Conservation (phyloP, 768 basidiomycete genomes). For the Lactifluus piperatus region DNA sequence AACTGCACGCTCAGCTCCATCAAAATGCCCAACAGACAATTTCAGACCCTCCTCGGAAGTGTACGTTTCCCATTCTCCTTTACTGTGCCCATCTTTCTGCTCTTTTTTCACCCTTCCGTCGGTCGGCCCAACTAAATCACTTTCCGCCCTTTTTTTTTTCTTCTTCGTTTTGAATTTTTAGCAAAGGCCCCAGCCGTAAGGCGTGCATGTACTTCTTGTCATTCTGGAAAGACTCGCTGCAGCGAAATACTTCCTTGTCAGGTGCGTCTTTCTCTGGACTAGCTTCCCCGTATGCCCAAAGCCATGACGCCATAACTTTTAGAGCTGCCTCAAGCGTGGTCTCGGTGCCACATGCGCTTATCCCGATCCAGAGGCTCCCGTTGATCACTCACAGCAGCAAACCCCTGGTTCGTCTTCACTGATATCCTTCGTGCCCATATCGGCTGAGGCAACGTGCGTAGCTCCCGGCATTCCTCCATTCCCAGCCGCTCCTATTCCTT, state of each 20-base stretch:
- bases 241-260: slow-evolving; percentile 78
- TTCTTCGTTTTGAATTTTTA: slow-evolving; percentile 23
- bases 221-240: slow-evolving; percentile 76
- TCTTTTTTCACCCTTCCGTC: not conserved
- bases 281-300: slow-evolving; percentile 6
- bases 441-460: slow-evolving; percentile 25
- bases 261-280: slow-evolving; percentile 31
- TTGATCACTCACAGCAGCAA: slow-evolving; percentile 19
- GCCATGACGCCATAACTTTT: slow-evolving; percentile 5
- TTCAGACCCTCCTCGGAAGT: slow-evolving; percentile 41
- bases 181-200: slow-evolving; percentile 78
- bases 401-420: slow-evolving; percentile 20
- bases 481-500: slow-evolving; percentile 32
- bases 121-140: not conserved
- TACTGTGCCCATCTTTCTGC: not conserved
- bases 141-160: slow-evolving; percentile 19
- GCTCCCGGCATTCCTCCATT: slow-evolving; percentile 29
- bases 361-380: slow-evolving; percentile 57
- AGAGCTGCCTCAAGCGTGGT: slow-evolving; percentile 81
- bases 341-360: slow-evolving; percentile 63
- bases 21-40: slow-evolving; percentile 24
- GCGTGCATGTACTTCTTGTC: slow-evolving; percentile 72
- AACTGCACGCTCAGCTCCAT: slow-evolving; percentile 27
- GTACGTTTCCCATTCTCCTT: slow-evolving; percentile 32
- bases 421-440: slow-evolving; percentile 19